These are phyloP conservation scores for Diaporthe citri DNA, from an alignment of 2,329 filamentous ascomycete genomes.

Conservation along the genomic window DNA sequence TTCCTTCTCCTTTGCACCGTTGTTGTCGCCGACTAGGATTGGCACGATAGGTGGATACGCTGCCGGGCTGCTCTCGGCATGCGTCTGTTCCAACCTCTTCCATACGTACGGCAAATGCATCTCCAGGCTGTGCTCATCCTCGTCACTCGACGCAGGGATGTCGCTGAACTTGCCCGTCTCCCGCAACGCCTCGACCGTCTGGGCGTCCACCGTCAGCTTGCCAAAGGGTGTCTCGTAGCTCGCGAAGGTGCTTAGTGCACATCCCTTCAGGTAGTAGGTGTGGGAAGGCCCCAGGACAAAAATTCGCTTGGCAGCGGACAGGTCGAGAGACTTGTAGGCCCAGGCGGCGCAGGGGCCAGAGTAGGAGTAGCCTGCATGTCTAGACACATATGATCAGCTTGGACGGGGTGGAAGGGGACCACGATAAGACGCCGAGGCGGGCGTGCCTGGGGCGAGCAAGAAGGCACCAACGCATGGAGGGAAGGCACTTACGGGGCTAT, in stretches of 20 bases:
- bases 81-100: slow-evolving; percentile 73
- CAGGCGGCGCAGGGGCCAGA: slow-evolving; percentile 93
- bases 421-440: not conserved
- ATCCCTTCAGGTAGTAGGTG: slow-evolving; percentile 82
- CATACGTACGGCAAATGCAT: slow-evolving; percentile 97
- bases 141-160: slow-evolving; percentile 77
- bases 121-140: slow-evolving; percentile 92
- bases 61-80: slow-evolving; percentile 53
- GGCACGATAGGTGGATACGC: slow-evolving; percentile 82
- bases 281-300: slow-evolving; percentile 96
- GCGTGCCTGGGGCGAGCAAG: slow-evolving; percentile 25
- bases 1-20: slow-evolving; percentile 71
- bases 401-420: not conserved
- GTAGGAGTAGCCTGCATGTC: slow-evolving; percentile 93
- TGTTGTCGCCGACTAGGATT: slow-evolving; percentile 85
- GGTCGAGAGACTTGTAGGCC: slow-evolving; percentile 91
- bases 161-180: slow-evolving; percentile 68
- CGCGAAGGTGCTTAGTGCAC: slow-evolving; percentile 80
- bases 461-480: slow-evolving; percentile 9
- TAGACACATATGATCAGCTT: slow-evolving; percentile 52
- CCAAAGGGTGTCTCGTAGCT: slow-evolving; percentile 83
- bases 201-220: slow-evolving; percentile 73
- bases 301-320: slow-evolving; percentile 84
- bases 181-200: slow-evolving; percentile 63
- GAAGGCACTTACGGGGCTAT: slow-evolving; percentile 85